A percentile compares a stretch with the other conserved stretches of the same genome.
These are phyloP conservation scores for Phylloporus arenicola DNA, from an alignment of 768 basidiomycete genomes.

Conservation along the genomic window DNA sequence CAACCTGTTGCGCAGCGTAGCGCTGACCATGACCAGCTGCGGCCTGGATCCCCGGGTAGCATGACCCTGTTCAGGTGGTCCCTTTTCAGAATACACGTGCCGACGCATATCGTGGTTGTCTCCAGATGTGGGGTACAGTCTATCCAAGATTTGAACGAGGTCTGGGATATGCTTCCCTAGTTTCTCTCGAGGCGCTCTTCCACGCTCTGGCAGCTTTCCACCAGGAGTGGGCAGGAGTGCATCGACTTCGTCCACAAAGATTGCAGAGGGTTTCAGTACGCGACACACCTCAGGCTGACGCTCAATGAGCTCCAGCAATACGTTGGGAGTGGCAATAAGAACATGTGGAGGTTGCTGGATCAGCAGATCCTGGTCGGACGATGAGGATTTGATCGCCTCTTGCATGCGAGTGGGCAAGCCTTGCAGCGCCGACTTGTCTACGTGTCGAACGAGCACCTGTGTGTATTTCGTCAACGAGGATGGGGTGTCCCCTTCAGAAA, in stretches of 20 bases:
- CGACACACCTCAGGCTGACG: constrained; percentile 40
- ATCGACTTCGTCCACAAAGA: constrained; percentile 76
- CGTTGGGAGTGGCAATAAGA: constrained; percentile 68
- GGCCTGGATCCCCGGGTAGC: constrained; percentile 30
- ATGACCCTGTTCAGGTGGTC: constrained; percentile 7
- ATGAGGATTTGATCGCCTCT: constrained; percentile 23
- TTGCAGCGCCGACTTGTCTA: constrained; percentile 23
- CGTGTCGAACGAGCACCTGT: constrained; percentile 57
- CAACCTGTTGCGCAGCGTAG: constrained; percentile 54
- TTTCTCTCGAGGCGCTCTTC: constrained; percentile 36
- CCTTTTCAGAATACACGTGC: background rate
- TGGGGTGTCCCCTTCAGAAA: constrained; percentile 26
- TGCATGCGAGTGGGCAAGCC: constrained; percentile 24
- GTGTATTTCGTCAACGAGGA: constrained; percentile 40
- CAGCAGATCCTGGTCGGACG: constrained; percentile 33
- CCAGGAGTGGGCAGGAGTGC: constrained; percentile 54
- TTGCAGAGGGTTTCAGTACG: constrained; percentile 43
- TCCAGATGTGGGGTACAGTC: constrained; percentile 42
- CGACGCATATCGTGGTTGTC: background rate
- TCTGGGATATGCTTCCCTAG: constrained; percentile 51
- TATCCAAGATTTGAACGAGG: constrained; percentile 55
- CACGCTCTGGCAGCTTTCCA: constrained; percentile 32
- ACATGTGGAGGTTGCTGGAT: constrained; percentile 52
- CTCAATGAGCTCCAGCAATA: constrained; percentile 51
- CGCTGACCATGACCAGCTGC: constrained; percentile 66